Percentiles rank a stretch among this genome's conserved stretches.
These are phyloP conservation scores for Penicillium coffeae DNA, from an alignment of 495 filamentous ascomycete species.

Conservation along the genomic window DNA sequence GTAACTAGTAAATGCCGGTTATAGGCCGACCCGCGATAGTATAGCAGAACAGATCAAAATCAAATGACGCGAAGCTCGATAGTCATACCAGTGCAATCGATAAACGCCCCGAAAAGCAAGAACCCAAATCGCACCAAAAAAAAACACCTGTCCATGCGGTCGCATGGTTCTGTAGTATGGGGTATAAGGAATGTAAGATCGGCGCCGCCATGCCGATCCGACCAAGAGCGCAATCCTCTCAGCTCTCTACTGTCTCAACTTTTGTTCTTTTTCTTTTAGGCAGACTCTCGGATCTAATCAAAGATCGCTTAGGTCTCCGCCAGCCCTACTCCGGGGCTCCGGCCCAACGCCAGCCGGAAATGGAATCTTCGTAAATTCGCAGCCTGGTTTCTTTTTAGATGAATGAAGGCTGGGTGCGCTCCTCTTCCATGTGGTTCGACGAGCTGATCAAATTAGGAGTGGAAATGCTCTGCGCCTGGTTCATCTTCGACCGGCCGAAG, in stretches of 20 bases:
- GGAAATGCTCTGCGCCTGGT: slow-evolving; percentile 29
- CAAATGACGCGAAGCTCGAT: not conserved
- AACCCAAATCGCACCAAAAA: not conserved
- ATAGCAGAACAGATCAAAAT: not conserved
- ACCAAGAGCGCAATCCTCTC: not conserved
- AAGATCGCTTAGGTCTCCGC: no score
- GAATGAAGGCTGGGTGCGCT: not conserved
- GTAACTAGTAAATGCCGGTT: no score
- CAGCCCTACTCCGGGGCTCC: no score
- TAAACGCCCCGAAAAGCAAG: slow-evolving; percentile 2
- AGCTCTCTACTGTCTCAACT: not conserved
- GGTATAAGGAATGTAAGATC: slow-evolving; percentile 1
- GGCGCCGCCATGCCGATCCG: not conserved
- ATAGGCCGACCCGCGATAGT: no score
- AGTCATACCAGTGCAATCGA: not conserved
- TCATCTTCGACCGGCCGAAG: slow-evolving; percentile 14
- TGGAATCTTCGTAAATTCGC: no score
- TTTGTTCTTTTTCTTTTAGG: not conserved
- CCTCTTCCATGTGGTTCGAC: slow-evolving; percentile 19
- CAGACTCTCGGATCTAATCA: no score
- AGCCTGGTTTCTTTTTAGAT: not conserved
- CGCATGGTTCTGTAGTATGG: not conserved
- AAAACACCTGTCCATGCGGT: not conserved
- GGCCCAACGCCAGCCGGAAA: no score
- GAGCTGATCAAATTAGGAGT: slow-evolving; percentile 40